Evolutionary conservation across 176 grass and related monocot species (phyloP).

Genomic region (Saccharum spontaneum): DNA sequence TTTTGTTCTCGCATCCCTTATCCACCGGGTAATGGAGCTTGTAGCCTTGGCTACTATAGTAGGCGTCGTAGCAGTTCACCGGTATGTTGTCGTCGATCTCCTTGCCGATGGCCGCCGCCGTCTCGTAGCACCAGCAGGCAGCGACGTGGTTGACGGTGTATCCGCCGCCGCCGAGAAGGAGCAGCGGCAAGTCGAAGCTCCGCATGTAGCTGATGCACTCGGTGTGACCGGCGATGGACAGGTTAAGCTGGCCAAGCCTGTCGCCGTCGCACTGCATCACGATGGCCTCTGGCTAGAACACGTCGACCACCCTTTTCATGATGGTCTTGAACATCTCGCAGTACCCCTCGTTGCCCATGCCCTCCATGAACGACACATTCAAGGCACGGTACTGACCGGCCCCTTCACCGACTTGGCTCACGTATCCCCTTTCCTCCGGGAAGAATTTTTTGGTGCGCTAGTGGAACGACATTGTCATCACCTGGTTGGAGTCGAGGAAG

Average conservation of each 20-base stretch:
- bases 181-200: slow-evolving; percentile 40
- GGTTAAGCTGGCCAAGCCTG: slow-evolving; percentile 46
- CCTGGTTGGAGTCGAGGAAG: slow-evolving; percentile 45
- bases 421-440: slow-evolving; percentile 31
- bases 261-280: slow-evolving; percentile 51
- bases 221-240: slow-evolving; percentile 62
- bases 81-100: slow-evolving; percentile 49
- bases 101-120: slow-evolving; percentile 32
- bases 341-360: slow-evolving; percentile 57
- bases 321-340: background rate
- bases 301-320: background rate
- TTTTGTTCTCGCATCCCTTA: slow-evolving; percentile 14
- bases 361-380: slow-evolving; percentile 57
- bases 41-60: slow-evolving; percentile 12
- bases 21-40: slow-evolving; percentile 30
- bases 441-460: slow-evolving; percentile 37
- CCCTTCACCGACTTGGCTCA: slow-evolving; percentile 25
- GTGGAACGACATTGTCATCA: slow-evolving; percentile 81
- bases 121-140: slow-evolving; percentile 82
- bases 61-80: background rate
- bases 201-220: slow-evolving; percentile 6
- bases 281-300: slow-evolving; percentile 31
- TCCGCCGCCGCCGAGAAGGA: slow-evolving; percentile 80
- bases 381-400: slow-evolving; percentile 39
- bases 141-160: slow-evolving; percentile 84